Percentiles rank a stretch among this genome's conserved stretches.
phyloP scores from a whole-genome alignment of 139 green algal genomes.

The Tetradesmus obliquus region DNA sequence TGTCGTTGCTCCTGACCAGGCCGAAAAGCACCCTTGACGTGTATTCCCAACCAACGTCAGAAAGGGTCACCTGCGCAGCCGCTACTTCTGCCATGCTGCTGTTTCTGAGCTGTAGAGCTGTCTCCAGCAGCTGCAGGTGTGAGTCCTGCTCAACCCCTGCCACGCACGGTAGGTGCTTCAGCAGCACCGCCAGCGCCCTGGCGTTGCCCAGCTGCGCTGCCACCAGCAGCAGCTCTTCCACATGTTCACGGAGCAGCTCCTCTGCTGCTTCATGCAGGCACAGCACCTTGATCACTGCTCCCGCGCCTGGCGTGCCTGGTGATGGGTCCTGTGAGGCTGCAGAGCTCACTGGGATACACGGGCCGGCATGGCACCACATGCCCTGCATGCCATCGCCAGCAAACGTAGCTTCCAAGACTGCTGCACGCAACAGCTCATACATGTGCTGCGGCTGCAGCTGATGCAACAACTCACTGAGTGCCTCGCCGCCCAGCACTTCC shows the following conservation, averaged over 20 bases:
- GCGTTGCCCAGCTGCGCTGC: neutral
- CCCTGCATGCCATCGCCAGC: neutral
- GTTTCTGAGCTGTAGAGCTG: neutral
- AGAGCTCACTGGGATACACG: neutral
- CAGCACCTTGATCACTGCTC: neutral
- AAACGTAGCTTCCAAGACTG: neutral
- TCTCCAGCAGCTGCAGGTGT: neutral
- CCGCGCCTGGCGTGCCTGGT: neutral
- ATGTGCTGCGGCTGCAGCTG: neutral
- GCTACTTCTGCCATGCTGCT: neutral
- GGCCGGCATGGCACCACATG: neutral
- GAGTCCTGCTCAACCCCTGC: neutral
- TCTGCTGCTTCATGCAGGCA: neutral
- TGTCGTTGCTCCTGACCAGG: neutral
- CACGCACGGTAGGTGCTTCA: neutral
- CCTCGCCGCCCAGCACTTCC: neutral
- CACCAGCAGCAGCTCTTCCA: neutral
- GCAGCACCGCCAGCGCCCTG: neutral
- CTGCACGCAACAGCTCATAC: neutral
- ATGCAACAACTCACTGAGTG: neutral
- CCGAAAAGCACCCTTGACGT: neutral
- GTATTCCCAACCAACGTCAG: neutral
- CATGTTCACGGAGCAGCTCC: neutral
- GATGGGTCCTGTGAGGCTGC: neutral
- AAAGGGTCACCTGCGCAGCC: neutral